Percentiles rank a stretch among this genome's conserved stretches.
Evolutionary conservation across 129 eudicot genomes (phyloP).

Genomic region (Saussurea involucrata): DNA sequence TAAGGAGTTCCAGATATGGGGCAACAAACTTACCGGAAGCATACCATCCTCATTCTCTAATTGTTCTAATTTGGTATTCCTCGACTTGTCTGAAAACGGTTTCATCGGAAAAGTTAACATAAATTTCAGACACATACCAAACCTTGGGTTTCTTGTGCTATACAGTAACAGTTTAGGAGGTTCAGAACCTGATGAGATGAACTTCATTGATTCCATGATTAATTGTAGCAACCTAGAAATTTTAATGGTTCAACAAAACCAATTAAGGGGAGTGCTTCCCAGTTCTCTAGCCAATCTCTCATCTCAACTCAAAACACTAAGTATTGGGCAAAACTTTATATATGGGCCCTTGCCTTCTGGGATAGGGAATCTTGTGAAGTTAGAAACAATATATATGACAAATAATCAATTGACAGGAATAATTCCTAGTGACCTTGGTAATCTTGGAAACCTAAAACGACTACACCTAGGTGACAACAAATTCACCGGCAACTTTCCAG

Average conservation of each 20-base stretch:
- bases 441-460: slow-evolving; percentile 8
- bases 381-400: neutral
- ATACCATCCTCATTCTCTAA: slow-evolving; percentile 40
- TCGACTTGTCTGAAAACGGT: slow-evolving; percentile 1
- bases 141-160: neutral
- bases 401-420: slow-evolving; percentile 24
- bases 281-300: slow-evolving; percentile 37
- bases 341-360: slow-evolving; percentile 21
- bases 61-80: slow-evolving; percentile 23
- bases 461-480: slow-evolving; percentile 10
- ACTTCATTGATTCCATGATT: slow-evolving; percentile 33
- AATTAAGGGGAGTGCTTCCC: slow-evolving; percentile 34
- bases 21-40: slow-evolving; percentile 33
- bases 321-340: neutral
- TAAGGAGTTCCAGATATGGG: neutral
- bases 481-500: slow-evolving; percentile 30
- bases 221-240: slow-evolving; percentile 23
- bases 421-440: slow-evolving; percentile 38
- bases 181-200: slow-evolving; percentile 25
- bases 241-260: slow-evolving; percentile 4
- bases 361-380: slow-evolving; percentile 26
- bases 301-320: slow-evolving; percentile 7
- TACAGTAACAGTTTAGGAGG: slow-evolving; percentile 25
- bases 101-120: slow-evolving; percentile 34
- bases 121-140: slow-evolving; percentile 6